These are phyloP conservation scores for Aspergillus haitiensis DNA, from an alignment of 495 filamentous ascomycete genomes.

Conservation along the genomic window DNA sequence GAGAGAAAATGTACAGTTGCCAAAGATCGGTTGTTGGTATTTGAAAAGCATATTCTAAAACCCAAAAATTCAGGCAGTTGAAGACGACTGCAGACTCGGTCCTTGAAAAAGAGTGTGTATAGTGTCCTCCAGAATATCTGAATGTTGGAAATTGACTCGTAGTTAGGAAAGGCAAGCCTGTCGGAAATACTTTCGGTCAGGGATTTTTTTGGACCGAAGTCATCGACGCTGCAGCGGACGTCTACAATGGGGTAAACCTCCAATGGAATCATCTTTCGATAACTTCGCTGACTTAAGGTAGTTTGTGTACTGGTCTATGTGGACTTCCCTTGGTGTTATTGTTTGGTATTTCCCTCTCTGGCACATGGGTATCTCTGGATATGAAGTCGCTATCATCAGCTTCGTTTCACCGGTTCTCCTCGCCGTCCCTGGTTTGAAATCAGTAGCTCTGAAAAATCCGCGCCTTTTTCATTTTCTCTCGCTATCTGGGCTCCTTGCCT, in stretches of 20 bases:
- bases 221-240: constrained; percentile 80
- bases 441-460: constrained; percentile 64
- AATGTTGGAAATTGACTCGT: constrained; percentile 37
- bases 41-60: constrained; percentile 47
- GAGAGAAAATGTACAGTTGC: constrained; percentile 53
- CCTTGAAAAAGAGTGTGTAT: constrained; percentile 83
- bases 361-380: constrained; percentile 99
- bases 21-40: constrained; percentile 34
- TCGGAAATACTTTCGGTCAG: constrained; percentile 66
- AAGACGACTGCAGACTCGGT: constrained; percentile 70
- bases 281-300: constrained; percentile 38
- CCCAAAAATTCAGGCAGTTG: constrained; percentile 51
- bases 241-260: constrained; percentile 81
- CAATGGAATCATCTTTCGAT: not conserved
- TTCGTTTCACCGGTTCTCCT: constrained; percentile 85
- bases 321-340: constrained; percentile 82
- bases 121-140: constrained; percentile 24
- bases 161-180: constrained; percentile 73
- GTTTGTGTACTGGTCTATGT: constrained; percentile 95
- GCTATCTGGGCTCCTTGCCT: constrained; percentile 76
- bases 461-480: constrained; percentile 72
- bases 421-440: constrained; percentile 65
- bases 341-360: constrained; percentile 99
- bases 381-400: constrained; percentile 82
- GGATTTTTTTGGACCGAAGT: constrained; percentile 73